Evolutionary conservation across 805 yeast species (phyloP).

Genomic region (Zygotorulaspora chibaensis): DNA sequence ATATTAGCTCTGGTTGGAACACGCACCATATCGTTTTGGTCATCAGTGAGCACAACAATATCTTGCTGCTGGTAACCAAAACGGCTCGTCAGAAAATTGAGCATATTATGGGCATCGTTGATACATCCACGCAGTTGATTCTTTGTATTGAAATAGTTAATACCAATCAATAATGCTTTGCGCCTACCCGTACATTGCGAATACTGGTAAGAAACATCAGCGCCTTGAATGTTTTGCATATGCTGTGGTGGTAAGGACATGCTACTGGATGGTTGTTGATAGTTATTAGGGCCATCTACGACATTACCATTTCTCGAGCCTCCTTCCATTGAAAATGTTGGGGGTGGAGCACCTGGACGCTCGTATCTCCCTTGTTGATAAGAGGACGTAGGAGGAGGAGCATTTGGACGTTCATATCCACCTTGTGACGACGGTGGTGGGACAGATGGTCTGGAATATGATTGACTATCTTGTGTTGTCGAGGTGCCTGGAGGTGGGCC

Average conservation of each 20-base stretch:
- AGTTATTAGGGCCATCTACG: conserved; percentile 18
- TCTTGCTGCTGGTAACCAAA: conserved; percentile 51
- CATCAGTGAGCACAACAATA: conserved; percentile 59
- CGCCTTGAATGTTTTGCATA: conserved; percentile 19
- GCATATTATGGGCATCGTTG: conserved; percentile 64
- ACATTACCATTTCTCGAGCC: conserved; percentile 7
- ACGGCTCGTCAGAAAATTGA: conserved; percentile 38
- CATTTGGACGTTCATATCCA: conserved; percentile 18
- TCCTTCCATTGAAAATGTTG: not conserved
- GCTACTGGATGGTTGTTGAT: conserved; percentile 21
- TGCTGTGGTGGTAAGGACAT: conserved; percentile 24
- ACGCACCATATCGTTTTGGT: conserved; percentile 41
- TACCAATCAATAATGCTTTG: conserved; percentile 74
- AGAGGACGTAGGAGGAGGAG: conserved; percentile 16
- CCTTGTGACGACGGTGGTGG: conserved; percentile 13
- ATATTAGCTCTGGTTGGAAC: conserved; percentile 70
- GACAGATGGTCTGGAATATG: conserved; percentile 18
- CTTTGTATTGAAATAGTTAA: conserved; percentile 65
- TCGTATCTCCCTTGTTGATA: conserved; percentile 7
- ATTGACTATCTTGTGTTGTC: conserved; percentile 10
- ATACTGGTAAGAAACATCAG: conserved; percentile 44
- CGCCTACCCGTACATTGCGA: conserved; percentile 67
- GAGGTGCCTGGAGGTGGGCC: conserved; percentile 10
- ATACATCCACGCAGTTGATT: conserved; percentile 72
- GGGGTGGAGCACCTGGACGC: conserved; percentile 16